A percentile compares a stretch with the other conserved stretches of the same genome.
Evolutionary conservation across 2,329 filamentous ascomycete genomes (phyloP).

Genomic region (Cladophialophora exuberans): DNA sequence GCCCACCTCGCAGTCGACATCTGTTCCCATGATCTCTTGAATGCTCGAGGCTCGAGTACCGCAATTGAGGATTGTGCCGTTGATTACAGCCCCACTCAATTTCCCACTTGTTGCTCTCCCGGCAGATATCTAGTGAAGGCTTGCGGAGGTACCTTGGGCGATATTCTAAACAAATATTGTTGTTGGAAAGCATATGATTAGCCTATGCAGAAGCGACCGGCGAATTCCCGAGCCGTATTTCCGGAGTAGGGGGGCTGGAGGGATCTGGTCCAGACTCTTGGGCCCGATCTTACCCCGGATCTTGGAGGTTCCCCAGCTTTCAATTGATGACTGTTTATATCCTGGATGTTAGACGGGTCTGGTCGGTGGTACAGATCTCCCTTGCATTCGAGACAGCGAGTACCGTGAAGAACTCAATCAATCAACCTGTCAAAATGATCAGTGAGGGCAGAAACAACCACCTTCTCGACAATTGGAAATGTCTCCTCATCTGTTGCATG

Average conservation of each 20-base stretch:
- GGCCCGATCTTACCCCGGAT: conserved; percentile 13
- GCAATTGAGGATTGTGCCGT: no score
- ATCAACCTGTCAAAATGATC: conserved; percentile 14
- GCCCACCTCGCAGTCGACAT: no score
- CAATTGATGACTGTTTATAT: background rate
- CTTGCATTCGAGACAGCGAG: no score
- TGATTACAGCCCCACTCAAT: no score
- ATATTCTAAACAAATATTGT: background rate
- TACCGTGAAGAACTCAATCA: no score
- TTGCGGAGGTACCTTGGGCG: background rate
- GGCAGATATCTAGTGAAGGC: no score
- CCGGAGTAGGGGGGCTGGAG: conserved; percentile 1
- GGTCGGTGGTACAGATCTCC: no score
- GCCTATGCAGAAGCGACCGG: conserved; percentile 16
- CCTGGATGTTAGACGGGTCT: no score
- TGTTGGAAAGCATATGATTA: no score
- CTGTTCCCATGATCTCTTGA: no score
- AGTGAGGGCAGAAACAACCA: conserved; percentile 17
- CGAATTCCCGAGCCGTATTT: conserved; percentile 5
- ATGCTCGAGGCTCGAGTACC: no score
- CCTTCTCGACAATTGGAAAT: conserved; percentile 44
- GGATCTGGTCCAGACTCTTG: background rate
- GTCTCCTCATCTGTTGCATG: conserved; percentile 50
- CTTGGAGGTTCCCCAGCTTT: background rate
- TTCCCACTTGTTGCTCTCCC: no score